Evolutionary conservation across 2,329 filamentous ascomycete genomes (phyloP), one percentile per base, ranked within the genome.

Genomic region (Calonectria crousiana): DNA sequence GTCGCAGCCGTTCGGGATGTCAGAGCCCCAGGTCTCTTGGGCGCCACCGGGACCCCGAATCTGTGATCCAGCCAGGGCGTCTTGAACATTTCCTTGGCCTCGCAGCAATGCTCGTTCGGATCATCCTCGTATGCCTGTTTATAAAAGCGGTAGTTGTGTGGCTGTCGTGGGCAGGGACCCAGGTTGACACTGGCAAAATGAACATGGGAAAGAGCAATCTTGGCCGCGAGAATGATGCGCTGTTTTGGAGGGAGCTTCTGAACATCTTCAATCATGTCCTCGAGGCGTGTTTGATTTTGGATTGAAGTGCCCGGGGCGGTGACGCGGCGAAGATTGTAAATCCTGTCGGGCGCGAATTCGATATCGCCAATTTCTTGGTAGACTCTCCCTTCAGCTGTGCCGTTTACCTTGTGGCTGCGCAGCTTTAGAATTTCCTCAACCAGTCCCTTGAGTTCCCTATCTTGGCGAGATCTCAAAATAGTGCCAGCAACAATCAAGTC

Each of bases 351-450:
- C 14, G 56, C 56, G 34, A 62, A 62, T 62, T 41, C 56, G 41
- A 62, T 62, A 38, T 62, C 56, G 13, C 56, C 56, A 18, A 62
- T 62, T 38, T 62, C 56, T 41, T 62, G 56, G 11, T 62, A 62
- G 23, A 62, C 34, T 3, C 4, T 62, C 6, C 14, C 36, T 20
- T 62, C 34, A 1, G 6, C 8, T 28, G n/a, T 5, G 10, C 56
- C 56, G 18, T 62, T 41, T 13, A n/a, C 11, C 23, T 62, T 41
- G 23, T 20, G 36, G 36, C 56, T 62, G 14, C 56, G 56, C 34
- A 62, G 36, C 13, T 26, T 62, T 6, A 38, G 34, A 41, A 62
- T 62, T n/a, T 62, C 56, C 11, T 20, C 34, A 10, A 28, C 56
- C 14, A 62, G 23, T 23, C 56, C 56, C 18, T 28, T 62, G 9